A percentile compares a stretch with the other conserved stretches of the same genome.
Conservation (phyloP, 2,329 filamentous ascomycete genomes). For the Stachybotrys elegans region DNA sequence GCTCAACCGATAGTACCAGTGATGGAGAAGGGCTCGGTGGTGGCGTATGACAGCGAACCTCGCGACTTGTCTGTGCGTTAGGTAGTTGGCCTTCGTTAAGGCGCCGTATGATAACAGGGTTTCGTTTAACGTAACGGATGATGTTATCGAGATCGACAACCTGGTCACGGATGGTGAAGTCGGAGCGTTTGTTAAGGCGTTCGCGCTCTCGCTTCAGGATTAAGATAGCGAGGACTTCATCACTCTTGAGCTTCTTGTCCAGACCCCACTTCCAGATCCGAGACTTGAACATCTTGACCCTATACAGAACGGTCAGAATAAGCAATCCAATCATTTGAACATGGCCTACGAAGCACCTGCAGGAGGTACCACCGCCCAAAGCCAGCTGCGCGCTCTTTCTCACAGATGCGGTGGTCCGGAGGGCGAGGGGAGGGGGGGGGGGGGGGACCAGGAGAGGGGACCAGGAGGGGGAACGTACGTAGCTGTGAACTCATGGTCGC, state of each 20-base stretch:
- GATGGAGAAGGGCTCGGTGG: slow-evolving; percentile 14
- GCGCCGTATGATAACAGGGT: slow-evolving; percentile 27
- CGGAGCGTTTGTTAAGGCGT: slow-evolving; percentile 24
- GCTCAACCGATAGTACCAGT: slow-evolving; percentile 16
- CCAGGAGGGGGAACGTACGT: slow-evolving; percentile 24
- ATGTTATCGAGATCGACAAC: slow-evolving; percentile 33
- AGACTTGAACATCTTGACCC: slow-evolving; percentile 39
- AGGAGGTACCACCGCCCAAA: too few species aligned
- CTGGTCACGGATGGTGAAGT: slow-evolving; percentile 32
- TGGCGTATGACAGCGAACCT: slow-evolving; percentile 27
- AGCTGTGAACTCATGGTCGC: slow-evolving; percentile 30
- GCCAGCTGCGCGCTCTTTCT: too few species aligned
- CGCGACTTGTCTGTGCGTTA: slow-evolving; percentile 22
- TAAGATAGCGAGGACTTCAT: slow-evolving; percentile 34
- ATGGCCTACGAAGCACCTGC: too few species aligned
- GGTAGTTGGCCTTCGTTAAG: slow-evolving; percentile 24
- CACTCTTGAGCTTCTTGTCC: slow-evolving; percentile 36
- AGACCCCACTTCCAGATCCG: slow-evolving; percentile 36
- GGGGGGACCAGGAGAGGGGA: slow-evolving; percentile 3
- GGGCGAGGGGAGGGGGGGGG: too few species aligned
- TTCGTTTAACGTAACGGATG: slow-evolving; percentile 33
- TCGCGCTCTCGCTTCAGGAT: slow-evolving; percentile 31
- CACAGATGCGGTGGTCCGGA: neutral
- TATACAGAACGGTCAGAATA: slow-evolving; percentile 15
- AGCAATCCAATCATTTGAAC: too few species aligned